Base-by-base conservation (phyloP, 2,329 filamentous ascomycete species). In the Colletotrichum karsti region DNA sequence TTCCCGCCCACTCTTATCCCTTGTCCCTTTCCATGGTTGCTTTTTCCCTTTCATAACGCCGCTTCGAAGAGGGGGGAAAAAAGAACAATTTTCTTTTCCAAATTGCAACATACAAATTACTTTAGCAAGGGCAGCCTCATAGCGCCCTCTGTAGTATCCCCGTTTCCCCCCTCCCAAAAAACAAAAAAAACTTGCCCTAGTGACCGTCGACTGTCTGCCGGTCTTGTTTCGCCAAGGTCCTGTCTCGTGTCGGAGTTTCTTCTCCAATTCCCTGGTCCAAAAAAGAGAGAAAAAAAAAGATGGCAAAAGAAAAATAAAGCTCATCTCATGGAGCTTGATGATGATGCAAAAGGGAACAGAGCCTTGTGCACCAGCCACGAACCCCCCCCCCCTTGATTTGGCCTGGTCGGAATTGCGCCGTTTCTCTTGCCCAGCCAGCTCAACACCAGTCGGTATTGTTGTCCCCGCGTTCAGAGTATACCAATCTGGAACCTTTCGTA, bases 231-330 rank as follows among this genome's bases (percentile, higher is more conserved):
- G 64, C 60, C 60, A 67, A 67, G 53, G 22, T 64, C 54, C 64
- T 69, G 62, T 69, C 62, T 61, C 54, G 28, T 67, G 55, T 62
- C 33, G 55, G 46, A 62, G 33, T 60, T 64, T 61, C 69, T 69
- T 62, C 59, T 67, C 60, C 60, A 39, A 30, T 30, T 50, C 54
- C 57, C 39, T 59, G 42, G 42, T 60, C 56, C 56, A 59, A 56
- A 44, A 24, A 26, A 57, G 37, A 10, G n/a, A 51, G n/a, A 39
- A 67, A 39, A 18, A 59, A 65, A 60, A 69, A 24, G 26, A 55
- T 54, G 55, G 44, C 26, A 60, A 26, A 12, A 44, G 50, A 54
- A 51, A 44, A 28, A 10, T 59, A n/a, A n/a, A n/a, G n/a, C n/a
- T n/a, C n/a, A n/a, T n/a, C n/a, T n/a, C n/a, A 26, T 51, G 41